Conservation (phyloP, 2,329 filamentous ascomycete species). For the Talaromyces atroroseus region DNA sequence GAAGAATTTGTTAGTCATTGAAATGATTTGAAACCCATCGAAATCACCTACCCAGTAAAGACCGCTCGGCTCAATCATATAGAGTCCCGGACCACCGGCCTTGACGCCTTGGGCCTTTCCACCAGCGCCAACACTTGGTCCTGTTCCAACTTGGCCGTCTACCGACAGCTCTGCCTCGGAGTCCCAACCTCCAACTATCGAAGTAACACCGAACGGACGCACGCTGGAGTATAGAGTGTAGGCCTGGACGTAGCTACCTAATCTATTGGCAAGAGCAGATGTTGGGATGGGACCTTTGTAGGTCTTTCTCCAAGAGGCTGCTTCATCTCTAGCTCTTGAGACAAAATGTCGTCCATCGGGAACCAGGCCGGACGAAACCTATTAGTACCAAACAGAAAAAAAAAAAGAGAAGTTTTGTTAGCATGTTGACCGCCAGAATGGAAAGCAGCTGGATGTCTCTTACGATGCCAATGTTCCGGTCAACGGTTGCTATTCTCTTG, state of each 20-base stretch:
- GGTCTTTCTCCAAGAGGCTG: conserved; percentile 79
- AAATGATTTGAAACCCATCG: neutral
- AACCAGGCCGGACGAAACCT: conserved; percentile 91
- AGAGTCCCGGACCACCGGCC: conserved; percentile 85
- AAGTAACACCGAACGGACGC: conserved; percentile 91
- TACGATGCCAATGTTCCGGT: conserved; percentile 90
- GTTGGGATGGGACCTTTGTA: conserved; percentile 95
- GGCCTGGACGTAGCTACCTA: conserved; percentile 93
- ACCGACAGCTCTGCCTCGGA: conserved; percentile 78
- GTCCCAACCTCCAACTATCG: conserved; percentile 91
- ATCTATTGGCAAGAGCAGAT: conserved; percentile 79
- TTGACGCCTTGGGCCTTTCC: conserved; percentile 72
- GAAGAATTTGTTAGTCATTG: conserved; percentile 19
- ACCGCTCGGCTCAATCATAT: conserved; percentile 98
- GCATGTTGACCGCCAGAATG: neutral
- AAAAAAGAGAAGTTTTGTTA: neutral
- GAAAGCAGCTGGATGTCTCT: conserved; percentile 31
- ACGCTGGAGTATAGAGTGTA: conserved; percentile 98
- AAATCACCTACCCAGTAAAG: conserved; percentile 69
- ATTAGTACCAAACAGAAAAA: neutral
- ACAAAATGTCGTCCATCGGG: conserved; percentile 95
- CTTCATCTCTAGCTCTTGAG: conserved; percentile 89
- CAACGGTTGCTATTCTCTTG: conserved; percentile 92
- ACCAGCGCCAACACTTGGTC: conserved; percentile 72
- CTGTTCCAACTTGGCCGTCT: conserved; percentile 82